A percentile compares a stretch with the other conserved stretches of the same genome.
Conservation (phyloP, 1,284 basidiomycete species). For the Testicularia cyperi region DNA sequence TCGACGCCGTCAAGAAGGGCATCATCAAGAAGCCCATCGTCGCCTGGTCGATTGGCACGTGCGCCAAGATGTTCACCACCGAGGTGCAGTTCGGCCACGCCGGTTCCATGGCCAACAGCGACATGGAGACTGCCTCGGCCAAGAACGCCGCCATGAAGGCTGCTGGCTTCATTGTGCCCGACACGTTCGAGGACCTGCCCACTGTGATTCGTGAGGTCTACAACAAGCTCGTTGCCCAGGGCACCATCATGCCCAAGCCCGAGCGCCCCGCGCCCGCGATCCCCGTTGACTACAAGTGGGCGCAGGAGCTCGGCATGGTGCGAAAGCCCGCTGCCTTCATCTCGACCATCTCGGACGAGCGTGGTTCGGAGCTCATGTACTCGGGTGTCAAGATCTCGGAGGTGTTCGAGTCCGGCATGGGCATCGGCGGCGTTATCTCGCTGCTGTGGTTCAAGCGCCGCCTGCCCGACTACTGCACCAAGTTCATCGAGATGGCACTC, state of each 20-base stretch:
- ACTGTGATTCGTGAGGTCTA: constrained; percentile 80
- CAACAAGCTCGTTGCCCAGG: constrained; percentile 74
- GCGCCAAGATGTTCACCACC: constrained; percentile 99
- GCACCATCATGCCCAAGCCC: constrained; percentile 71
- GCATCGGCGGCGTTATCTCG: constrained; percentile 93
- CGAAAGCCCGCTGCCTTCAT: constrained; percentile 99
- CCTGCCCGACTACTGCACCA: constrained; percentile 59
- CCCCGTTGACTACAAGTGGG: constrained; percentile 99
- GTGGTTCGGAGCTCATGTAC: constrained; percentile 96
- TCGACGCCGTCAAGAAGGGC: constrained; percentile 92
- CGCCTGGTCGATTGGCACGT: constrained; percentile 98
- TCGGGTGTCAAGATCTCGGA: constrained; percentile 99
- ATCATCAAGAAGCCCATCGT: constrained; percentile 97
- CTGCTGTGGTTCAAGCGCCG: constrained; percentile 98
- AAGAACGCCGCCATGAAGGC: constrained; percentile 95
- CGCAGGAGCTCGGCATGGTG: constrained; percentile 91
- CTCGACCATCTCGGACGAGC: constrained; percentile 98
- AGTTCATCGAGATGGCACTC: constrained; percentile 95
- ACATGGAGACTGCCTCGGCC: constrained; percentile 92
- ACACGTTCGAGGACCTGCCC: constrained; percentile 96
- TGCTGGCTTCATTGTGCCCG: constrained; percentile 93
- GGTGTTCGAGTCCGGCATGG: constrained; percentile 69
- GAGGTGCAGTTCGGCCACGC: constrained; percentile 99
- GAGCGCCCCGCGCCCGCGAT: constrained; percentile 92
- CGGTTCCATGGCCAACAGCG: constrained; percentile 96